These are phyloP conservation scores for Penicillium goetzii DNA, from an alignment of 495 filamentous ascomycete species.

Conservation along the genomic window DNA sequence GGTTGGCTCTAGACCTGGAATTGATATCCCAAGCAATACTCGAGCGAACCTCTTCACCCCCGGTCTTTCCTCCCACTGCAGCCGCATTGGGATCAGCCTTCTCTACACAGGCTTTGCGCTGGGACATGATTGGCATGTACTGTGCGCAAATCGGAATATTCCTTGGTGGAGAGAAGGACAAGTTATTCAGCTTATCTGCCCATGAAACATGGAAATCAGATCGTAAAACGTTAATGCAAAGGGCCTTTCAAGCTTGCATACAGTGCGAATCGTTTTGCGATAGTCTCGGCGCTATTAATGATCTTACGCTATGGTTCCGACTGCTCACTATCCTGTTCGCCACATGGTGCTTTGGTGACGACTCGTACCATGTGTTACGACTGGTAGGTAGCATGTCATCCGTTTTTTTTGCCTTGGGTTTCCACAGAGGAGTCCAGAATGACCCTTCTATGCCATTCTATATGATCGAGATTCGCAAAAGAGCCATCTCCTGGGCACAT, in stretches of 20 bases:
- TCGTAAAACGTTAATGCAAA: conserved; percentile 16
- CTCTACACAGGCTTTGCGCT: conserved; percentile 8
- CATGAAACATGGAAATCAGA: conserved; percentile 16
- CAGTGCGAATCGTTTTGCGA: conserved; percentile 19
- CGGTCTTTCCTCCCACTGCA: conserved; percentile 1
- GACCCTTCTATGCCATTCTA: conserved; percentile 13
- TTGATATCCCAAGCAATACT: neutral
- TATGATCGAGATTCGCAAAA: conserved; percentile 14
- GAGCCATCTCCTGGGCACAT: conserved; percentile 17
- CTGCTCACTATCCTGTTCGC: conserved; percentile 7
- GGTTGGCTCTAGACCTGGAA: neutral
- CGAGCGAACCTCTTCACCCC: neutral
- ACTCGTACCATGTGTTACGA: conserved; percentile 18
- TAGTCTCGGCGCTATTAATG: conserved; percentile 13
- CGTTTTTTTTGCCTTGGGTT: conserved; percentile 17
- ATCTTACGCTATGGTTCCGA: conserved; percentile 14
- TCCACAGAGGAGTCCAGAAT: conserved; percentile 8
- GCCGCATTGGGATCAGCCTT: conserved; percentile 1
- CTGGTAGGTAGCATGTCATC: conserved; percentile 14
- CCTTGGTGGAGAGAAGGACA: conserved; percentile 16
- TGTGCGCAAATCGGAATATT: conserved; percentile 18
- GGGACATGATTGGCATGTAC: conserved; percentile 11
- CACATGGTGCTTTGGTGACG: conserved; percentile 20
- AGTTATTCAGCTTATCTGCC: neutral
- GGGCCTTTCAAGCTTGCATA: conserved; percentile 14